Evolutionary conservation across 257 asterid species (phyloP).

Genomic region (Fraxinus anomala): DNA sequence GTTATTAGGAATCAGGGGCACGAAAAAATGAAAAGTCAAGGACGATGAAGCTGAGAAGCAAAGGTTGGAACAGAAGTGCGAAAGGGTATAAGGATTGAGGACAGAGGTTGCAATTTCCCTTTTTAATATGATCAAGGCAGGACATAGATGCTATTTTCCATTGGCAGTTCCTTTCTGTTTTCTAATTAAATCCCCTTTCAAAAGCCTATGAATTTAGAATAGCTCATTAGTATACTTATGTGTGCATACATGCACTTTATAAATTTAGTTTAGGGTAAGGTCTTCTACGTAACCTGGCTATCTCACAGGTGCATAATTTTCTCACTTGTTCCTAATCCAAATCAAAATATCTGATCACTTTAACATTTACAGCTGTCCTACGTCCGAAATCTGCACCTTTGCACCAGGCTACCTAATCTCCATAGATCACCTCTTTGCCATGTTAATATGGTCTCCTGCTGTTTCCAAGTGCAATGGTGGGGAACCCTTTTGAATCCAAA

Average conservation of each 20-base stretch:
- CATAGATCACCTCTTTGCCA: no score
- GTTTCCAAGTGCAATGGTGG: no score
- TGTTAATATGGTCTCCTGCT: no score
- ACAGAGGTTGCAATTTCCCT: neutral
- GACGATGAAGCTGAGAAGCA: neutral
- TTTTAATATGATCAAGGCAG: neutral
- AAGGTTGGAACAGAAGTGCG: neutral
- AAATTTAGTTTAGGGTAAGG: neutral
- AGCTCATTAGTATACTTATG: neutral
- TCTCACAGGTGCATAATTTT: neutral
- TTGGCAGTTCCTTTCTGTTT: neutral
- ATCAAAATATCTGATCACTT: no score
- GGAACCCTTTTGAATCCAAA: no score
- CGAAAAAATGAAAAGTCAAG: no score
- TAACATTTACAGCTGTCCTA: no score
- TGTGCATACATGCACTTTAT: neutral
- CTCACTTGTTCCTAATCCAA: no score
- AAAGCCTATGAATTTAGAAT: neutral
- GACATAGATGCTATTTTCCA: neutral
- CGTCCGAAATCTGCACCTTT: no score
- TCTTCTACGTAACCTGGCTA: neutral
- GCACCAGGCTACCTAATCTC: no score
- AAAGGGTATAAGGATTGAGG: neutral
- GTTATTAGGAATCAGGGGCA: neutral
- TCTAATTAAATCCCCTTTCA: neutral